Percentiles rank a stretch among this genome's conserved stretches.
These are phyloP conservation scores for Aureobasidium sp. DNA, from an alignment of 2,329 filamentous ascomycete species.

Conservation along the genomic window DNA sequence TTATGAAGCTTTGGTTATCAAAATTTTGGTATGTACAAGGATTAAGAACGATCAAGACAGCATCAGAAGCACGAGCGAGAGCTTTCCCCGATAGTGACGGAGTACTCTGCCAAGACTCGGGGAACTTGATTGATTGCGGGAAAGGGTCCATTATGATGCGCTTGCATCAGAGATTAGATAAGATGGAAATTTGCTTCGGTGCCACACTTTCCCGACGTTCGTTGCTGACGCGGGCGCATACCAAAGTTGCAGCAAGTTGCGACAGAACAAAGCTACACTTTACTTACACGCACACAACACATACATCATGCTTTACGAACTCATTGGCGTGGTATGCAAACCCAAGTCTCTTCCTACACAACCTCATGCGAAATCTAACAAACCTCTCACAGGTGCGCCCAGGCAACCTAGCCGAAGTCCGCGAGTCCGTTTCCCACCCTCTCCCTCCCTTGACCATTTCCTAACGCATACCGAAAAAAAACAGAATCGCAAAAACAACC, in stretches of 20 bases:
- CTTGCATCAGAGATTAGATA: neutral
- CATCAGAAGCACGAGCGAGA: neutral
- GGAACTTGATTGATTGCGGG: neutral
- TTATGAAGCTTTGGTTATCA: slow-evolving; percentile 1
- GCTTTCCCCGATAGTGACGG: neutral
- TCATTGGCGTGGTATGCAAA: slow-evolving; percentile 81
- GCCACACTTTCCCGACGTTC: neutral
- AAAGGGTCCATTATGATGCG: neutral
- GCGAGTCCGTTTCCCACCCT: slow-evolving; percentile 61
- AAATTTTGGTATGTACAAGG: neutral
- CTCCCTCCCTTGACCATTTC: slow-evolving; percentile 11
- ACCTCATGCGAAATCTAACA: slow-evolving; percentile 21
- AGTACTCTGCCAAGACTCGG: neutral
- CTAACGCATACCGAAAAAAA: neutral
- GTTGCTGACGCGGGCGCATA: neutral
- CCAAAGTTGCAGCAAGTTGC: neutral
- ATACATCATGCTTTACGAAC: slow-evolving; percentile 80
- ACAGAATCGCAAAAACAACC: slow-evolving; percentile 78
- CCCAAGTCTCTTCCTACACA: neutral
- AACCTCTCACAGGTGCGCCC: slow-evolving; percentile 66
- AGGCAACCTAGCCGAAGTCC: slow-evolving; percentile 81
- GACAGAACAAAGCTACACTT: neutral
- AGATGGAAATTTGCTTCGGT: slow-evolving; percentile 8
- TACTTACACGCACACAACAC: neutral
- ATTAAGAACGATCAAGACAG: neutral